Percentiles rank a stretch among this genome's conserved stretches.
Evolutionary conservation across 768 basidiomycete genomes (phyloP).

Genomic region (Pleurotus cornucopiae): DNA sequence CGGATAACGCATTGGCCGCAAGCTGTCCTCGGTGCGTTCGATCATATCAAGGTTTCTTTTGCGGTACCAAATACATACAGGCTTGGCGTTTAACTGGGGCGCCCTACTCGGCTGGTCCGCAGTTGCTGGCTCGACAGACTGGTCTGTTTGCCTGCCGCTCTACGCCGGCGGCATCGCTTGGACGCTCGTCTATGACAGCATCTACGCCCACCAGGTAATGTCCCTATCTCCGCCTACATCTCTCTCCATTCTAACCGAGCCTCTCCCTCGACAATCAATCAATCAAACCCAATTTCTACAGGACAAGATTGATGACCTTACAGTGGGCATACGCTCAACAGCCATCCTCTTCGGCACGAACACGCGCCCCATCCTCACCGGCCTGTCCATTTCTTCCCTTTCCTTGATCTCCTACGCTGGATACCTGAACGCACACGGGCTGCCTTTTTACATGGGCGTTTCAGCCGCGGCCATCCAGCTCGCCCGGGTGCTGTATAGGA

Average conservation of each 20-base stretch:
- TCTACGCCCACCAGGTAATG: constrained; percentile 91
- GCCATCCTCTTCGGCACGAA: constrained; percentile 84
- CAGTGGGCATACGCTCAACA: constrained; percentile 88
- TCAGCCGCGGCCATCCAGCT: constrained; percentile 74
- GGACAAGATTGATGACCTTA: constrained; percentile 91
- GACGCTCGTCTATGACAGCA: constrained; percentile 96
- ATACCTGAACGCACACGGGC: constrained; percentile 69
- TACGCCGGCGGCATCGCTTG: constrained; percentile 89
- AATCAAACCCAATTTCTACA: constrained; percentile 21
- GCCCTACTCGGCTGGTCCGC: constrained; percentile 95
- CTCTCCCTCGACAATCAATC: background rate
- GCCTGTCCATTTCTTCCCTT: constrained; percentile 70
- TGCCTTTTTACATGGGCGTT: constrained; percentile 77
- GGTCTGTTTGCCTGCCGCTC: constrained; percentile 79
- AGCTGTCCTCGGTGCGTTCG: constrained; percentile 71
- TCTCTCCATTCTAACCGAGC: background rate
- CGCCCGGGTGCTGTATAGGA: constrained; percentile 66
- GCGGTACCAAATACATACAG: constrained; percentile 31
- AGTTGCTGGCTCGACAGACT: constrained; percentile 74
- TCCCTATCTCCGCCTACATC: constrained; percentile 2
- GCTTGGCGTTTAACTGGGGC: constrained; percentile 97
- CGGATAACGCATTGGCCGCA: constrained; percentile 97
- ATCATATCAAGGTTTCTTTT: background rate
- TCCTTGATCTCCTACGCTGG: constrained; percentile 78
- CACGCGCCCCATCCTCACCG: constrained; percentile 71